These are phyloP conservation scores for Ophiostoma australiae DNA, from an alignment of 2,329 filamentous ascomycete genomes.

Conservation along the genomic window DNA sequence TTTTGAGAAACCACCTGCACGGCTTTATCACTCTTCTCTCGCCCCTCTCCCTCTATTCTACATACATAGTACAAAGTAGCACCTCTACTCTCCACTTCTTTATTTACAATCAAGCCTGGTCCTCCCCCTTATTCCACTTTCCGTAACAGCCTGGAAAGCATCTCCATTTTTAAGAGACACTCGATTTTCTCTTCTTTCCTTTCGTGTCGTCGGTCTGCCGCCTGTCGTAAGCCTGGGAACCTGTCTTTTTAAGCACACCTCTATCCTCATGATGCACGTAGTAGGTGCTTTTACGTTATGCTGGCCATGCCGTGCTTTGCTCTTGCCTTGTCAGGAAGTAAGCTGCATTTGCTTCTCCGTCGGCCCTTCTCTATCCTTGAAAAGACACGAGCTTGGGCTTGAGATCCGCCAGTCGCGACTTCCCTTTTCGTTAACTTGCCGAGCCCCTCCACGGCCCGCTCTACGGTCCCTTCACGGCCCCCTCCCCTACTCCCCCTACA, in stretches of 20 bases:
- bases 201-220: slow-evolving; percentile 4
- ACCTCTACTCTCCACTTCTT: background rate
- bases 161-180: slow-evolving; percentile 9
- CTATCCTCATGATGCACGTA: no score
- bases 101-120: background rate
- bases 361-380: background rate
- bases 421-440: slow-evolving; percentile 19
- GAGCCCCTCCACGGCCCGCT: background rate
- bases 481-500: background rate
- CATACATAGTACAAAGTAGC: no score
- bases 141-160: slow-evolving; percentile 10
- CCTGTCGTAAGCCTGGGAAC: background rate
- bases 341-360: background rate
- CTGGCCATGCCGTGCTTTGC: background rate
- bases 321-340: background rate
- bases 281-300: background rate
- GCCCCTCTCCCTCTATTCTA: background rate
- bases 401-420: background rate
- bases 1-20: background rate
- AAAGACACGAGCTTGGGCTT: background rate
- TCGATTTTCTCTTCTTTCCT: slow-evolving; percentile 12
- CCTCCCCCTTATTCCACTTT: slow-evolving; percentile 15
- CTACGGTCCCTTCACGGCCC: background rate
- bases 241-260: background rate
- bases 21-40: background rate